These are phyloP conservation scores for Phaeodactylum tricornutum DNA, from an alignment of 108 stramenopile genomes.

Conservation along the genomic window DNA sequence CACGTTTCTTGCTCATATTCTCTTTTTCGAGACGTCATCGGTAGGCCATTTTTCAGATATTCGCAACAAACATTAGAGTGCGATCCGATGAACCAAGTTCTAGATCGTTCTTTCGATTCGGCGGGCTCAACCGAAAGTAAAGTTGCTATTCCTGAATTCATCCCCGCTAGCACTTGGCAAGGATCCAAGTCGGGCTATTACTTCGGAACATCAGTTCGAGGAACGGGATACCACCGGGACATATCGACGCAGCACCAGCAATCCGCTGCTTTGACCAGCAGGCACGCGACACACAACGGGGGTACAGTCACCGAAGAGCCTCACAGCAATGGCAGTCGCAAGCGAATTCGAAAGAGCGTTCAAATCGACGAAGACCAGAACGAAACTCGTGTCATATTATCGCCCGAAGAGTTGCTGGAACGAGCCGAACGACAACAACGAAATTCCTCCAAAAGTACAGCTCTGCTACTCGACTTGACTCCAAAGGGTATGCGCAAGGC, in stretches of 20 bases:
- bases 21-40: too few species aligned
- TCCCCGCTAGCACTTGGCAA: constrained; percentile 30
- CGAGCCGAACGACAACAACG: constrained; percentile 40
- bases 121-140: too few species aligned
- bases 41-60: too few species aligned
- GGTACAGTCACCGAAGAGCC: too few species aligned
- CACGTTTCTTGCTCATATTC: too few species aligned
- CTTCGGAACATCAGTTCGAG: constrained; percentile 41
- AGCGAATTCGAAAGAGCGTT: constrained; percentile 14
- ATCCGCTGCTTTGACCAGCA: constrained; percentile 3
- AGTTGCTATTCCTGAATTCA: too few species aligned
- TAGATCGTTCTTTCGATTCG: too few species aligned
- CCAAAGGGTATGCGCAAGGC: constrained; percentile 36
- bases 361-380: constrained; percentile 37
- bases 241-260: constrained; percentile 3
- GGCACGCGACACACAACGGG: too few species aligned
- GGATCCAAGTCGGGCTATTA: constrained; percentile 58
- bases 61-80: too few species aligned
- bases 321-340: constrained; percentile 4
- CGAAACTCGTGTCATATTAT: constrained; percentile 27
- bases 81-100: too few species aligned
- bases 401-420: constrained; percentile 29
- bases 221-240: constrained; percentile 66
- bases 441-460: constrained; percentile 9
- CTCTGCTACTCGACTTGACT: constrained; percentile 43